Evolutionary conservation across 2,329 filamentous ascomycete species (phyloP).

Genomic region (Cytospora mali): DNA sequence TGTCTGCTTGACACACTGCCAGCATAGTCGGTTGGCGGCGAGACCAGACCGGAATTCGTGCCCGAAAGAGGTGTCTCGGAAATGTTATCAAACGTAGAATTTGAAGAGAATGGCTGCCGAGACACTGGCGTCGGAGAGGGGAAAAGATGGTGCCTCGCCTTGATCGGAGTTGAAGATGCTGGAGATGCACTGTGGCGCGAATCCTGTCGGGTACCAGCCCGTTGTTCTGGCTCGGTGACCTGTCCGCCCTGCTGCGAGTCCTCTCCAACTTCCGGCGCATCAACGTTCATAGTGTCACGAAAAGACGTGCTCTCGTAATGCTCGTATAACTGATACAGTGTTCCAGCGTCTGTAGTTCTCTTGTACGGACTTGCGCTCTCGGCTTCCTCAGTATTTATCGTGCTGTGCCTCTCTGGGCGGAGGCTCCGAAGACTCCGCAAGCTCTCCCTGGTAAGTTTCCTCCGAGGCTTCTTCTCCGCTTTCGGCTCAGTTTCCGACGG

Average conservation of each 20-base stretch:
- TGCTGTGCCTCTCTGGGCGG: not conserved
- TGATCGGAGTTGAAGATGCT: slow-evolving; percentile 3
- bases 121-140: slow-evolving; percentile 19
- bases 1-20: slow-evolving; percentile 59
- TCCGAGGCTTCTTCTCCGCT: slow-evolving; percentile 37
- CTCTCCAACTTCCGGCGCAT: slow-evolving; percentile 17
- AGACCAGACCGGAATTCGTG: slow-evolving; percentile 34
- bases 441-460: slow-evolving; percentile 43
- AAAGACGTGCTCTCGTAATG: slow-evolving; percentile 62
- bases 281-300: slow-evolving; percentile 43
- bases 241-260: slow-evolving; percentile 6
- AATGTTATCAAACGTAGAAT: slow-evolving; percentile 35
- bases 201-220: not conserved
- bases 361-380: slow-evolving; percentile 15
- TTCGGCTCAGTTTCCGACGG: slow-evolving; percentile 33
- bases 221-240: slow-evolving; percentile 1
- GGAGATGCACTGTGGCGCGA: slow-evolving; percentile 15
- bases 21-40: slow-evolving; percentile 45
- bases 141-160: slow-evolving; percentile 23
- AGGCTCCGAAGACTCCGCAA: slow-evolving; percentile 29
- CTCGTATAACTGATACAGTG: slow-evolving; percentile 55
- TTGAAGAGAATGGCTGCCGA: slow-evolving; percentile 22
- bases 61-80: slow-evolving; percentile 35
- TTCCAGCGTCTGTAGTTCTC: slow-evolving; percentile 38
- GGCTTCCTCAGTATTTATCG: slow-evolving; percentile 14